Evolutionary conservation across 2,329 filamentous ascomycete genomes (phyloP).

Genomic region (Drechslerella coelobrocha): DNA sequence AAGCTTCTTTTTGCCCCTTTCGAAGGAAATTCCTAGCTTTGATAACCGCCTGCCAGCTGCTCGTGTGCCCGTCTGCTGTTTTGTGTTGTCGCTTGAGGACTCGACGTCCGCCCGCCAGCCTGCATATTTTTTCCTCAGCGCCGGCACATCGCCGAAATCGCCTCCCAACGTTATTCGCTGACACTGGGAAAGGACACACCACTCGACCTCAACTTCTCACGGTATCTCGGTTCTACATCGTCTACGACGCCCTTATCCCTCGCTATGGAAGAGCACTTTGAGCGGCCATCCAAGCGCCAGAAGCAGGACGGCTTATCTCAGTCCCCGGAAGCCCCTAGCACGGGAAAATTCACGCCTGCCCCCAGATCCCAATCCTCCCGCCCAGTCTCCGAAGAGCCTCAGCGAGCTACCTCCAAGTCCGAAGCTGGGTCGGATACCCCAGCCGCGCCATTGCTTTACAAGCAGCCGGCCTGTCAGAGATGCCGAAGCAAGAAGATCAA

Average conservation of each 20-base stretch:
- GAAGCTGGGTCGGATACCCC: constrained; percentile 43
- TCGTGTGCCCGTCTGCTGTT: constrained; percentile 27
- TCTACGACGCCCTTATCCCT: constrained; percentile 4
- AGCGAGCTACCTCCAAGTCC: constrained; percentile 45
- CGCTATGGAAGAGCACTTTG: constrained; percentile 44
- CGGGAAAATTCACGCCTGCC: constrained; percentile 46
- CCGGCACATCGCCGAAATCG: constrained; percentile 49
- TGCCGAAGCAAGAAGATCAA: constrained; percentile 51
- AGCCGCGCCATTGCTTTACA: constrained; percentile 44
- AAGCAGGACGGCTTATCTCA: constrained; percentile 47
- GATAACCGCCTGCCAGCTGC: constrained; percentile 17
- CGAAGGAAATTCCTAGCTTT: constrained; percentile 5
- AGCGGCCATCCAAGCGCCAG: constrained; percentile 46
- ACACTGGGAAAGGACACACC: constrained; percentile 1
- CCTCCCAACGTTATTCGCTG: constrained; percentile 10
- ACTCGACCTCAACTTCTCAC: constrained; percentile 13
- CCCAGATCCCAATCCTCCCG: constrained; percentile 44
- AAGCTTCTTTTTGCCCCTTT: background rate
- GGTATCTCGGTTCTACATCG: background rate
- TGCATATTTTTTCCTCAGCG: constrained; percentile 2
- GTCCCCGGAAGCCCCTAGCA: constrained; percentile 32
- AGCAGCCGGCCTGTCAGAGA: constrained; percentile 50
- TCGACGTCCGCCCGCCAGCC: background rate
- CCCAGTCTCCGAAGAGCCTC: constrained; percentile 50
- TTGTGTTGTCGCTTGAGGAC: constrained; percentile 42